Base-by-base conservation (phyloP, 495 filamentous ascomycete species). In the Apiosordaria backusii region DNA sequence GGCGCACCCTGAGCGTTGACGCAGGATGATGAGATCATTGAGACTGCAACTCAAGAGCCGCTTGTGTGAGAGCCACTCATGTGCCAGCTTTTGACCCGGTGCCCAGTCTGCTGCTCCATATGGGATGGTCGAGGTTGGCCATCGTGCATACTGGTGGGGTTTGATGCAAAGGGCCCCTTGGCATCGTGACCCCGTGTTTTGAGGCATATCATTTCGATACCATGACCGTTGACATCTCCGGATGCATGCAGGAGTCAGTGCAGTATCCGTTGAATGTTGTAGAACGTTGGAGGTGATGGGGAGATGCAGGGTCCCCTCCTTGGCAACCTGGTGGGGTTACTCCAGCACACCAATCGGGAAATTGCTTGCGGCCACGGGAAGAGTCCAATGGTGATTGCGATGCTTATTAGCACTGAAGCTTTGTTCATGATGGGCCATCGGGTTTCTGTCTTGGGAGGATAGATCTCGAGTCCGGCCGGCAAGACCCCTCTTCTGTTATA, bases 341-440 rank as follows among this genome's bases (percentile, higher is more conserved):
- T 45, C 35, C 35, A 25, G 5, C 16, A 70, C 23, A 52, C 70
- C 70, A 72, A 72, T 72, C 65, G 70, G 70, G 61, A 50, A 65
- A 72, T 57, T 66, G 62, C 23, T 54, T 63, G 54, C 22, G 23
- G 35, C 60, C 70, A 72, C 70, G 70, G 65, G 70, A 72, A 50
- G 25, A 29, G 25, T 22, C 24, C 63, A 59, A 26, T 21, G 57
- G 57, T 55, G 27, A 22, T 60, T 63, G 61, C 66, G 61, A 50
- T 67, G 58, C 50, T 15, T 52, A 5, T 65, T 7, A 7, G 26
- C n/a, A n/a, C n/a, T 24, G n/a, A 27, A n/a, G 52, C 15, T 21
- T 35, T 61, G 4, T 16, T 21, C 6, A 16, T 9, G 24, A 40
- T 19, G n/a, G 16, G 35, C 35, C 35, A 45, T 45, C n/a, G n/a